These are phyloP conservation scores for Cytospora paraplurivora DNA, from an alignment of 2,329 filamentous ascomycete genomes.

Conservation along the genomic window DNA sequence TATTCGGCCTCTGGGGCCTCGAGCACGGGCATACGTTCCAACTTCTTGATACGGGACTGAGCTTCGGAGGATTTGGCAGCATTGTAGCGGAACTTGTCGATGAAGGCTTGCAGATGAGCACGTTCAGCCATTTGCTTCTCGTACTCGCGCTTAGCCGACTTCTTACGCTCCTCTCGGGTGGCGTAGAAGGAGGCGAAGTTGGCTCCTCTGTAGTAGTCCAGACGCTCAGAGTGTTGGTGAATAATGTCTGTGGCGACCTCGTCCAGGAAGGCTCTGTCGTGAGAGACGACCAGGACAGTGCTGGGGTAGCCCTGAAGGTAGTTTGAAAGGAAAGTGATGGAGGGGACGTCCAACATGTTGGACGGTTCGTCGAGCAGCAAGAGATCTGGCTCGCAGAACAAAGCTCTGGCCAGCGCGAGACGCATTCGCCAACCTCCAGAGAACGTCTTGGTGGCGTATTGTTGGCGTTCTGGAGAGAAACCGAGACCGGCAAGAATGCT, in stretches of 20 bases:
- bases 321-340: conserved; percentile 94
- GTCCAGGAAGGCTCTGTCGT: conserved; percentile 98
- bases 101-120: conserved; percentile 94
- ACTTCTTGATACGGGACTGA: conserved; percentile 97
- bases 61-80: conserved; percentile 98
- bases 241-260: conserved; percentile 99
- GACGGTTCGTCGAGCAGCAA: conserved; percentile 97
- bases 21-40: conserved; percentile 94
- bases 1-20: conserved; percentile 92
- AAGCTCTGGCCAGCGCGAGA: conserved; percentile 86
- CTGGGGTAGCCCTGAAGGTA: conserved; percentile 94
- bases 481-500: conserved; percentile 96
- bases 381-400: conserved; percentile 97
- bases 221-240: conserved; percentile 93
- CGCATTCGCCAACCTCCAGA: conserved; percentile 99
- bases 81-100: conserved; percentile 99
- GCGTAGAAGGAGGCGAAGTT: conserved; percentile 98
- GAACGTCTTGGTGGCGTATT: conserved; percentile 94
- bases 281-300: conserved; percentile 93
- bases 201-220: conserved; percentile 98
- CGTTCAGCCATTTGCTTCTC: conserved; percentile 96
- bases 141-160: conserved; percentile 95
- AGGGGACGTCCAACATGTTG: conserved; percentile 99
- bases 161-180: conserved; percentile 94
- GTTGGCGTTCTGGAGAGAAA: conserved; percentile 91